phyloP scores from a whole-genome alignment of 2,329 filamentous ascomycete species.

The Talaromyces sp. region DNA sequence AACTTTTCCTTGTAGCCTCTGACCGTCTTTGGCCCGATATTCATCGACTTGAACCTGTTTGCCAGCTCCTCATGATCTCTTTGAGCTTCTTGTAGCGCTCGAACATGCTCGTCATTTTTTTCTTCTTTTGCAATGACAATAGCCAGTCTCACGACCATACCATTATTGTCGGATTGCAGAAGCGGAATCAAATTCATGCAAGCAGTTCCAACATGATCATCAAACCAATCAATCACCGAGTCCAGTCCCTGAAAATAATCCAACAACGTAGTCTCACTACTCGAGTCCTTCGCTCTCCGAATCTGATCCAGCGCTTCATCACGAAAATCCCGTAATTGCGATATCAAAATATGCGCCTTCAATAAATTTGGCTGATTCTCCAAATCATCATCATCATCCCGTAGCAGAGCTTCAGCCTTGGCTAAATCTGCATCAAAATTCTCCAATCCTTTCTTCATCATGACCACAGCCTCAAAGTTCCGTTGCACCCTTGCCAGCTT shows the following conservation, averaged over 20 bases:
- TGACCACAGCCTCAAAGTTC: slow-evolving; percentile 91
- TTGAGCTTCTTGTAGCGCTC: slow-evolving; percentile 88
- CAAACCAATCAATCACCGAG: slow-evolving; percentile 87
- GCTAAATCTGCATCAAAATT: slow-evolving; percentile 77
- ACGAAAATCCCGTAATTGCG: slow-evolving; percentile 84
- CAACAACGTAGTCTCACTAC: slow-evolving; percentile 76
- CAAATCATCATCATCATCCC: slow-evolving; percentile 77
- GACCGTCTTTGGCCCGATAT: slow-evolving; percentile 84
- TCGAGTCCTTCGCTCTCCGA: slow-evolving; percentile 67
- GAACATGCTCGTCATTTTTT: slow-evolving; percentile 88
- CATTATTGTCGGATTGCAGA: slow-evolving; percentile 80
- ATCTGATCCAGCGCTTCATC: slow-evolving; percentile 98
- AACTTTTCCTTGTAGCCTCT: slow-evolving; percentile 98
- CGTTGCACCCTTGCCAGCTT: slow-evolving; percentile 62
- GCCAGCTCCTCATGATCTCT: slow-evolving; percentile 95
- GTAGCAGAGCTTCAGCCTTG: slow-evolving; percentile 73
- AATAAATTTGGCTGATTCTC: slow-evolving; percentile 92
- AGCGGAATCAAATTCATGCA: slow-evolving; percentile 88
- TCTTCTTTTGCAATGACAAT: slow-evolving; percentile 94
- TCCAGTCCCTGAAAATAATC: slow-evolving; percentile 88
- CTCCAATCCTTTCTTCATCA: slow-evolving; percentile 88
- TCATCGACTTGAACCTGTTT: slow-evolving; percentile 89
- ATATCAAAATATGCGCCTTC: slow-evolving; percentile 86
- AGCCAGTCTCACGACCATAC: slow-evolving; percentile 85
- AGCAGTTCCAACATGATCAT: slow-evolving; percentile 85